A percentile compares a stretch with the other conserved stretches of the same genome.
Conservation (phyloP, 2,329 filamentous ascomycete genomes). For the Calonectria pteridis region DNA sequence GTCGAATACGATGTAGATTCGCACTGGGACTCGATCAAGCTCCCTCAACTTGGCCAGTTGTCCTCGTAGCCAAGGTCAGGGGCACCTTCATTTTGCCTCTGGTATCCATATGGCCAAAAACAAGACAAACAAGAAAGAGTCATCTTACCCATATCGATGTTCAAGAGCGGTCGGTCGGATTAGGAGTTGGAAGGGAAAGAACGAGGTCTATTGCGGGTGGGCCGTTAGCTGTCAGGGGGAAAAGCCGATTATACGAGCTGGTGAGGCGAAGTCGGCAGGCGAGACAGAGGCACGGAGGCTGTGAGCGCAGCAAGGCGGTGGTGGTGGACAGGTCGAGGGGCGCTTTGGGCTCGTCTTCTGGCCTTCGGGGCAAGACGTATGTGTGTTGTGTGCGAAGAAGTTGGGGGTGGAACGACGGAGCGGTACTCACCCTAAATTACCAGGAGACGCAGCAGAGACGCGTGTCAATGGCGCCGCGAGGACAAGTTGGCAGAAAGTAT, state of each 20-base stretch:
- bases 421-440: constrained; percentile 44
- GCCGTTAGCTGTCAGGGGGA: constrained; percentile 44
- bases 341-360: constrained; percentile 31
- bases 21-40: constrained; percentile 15
- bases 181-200: constrained; percentile 47
- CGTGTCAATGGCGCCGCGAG: constrained; percentile 50
- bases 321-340: constrained; percentile 20
- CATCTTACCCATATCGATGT: constrained; percentile 58
- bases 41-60: constrained; percentile 22
- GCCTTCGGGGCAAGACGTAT: constrained; percentile 15
- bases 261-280: constrained; percentile 22
- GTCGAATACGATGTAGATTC: constrained; percentile 30
- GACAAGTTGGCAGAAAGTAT: constrained; percentile 44
- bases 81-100: constrained; percentile 44
- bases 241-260: constrained; percentile 40
- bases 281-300: constrained; percentile 18
- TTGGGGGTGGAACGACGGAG: constrained; percentile 40
- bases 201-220: constrained; percentile 38
- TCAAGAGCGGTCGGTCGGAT: constrained; percentile 52
- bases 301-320: constrained; percentile 19
- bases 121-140: constrained; percentile 48
- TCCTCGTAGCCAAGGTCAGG: constrained; percentile 38
- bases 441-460: constrained; percentile 50
- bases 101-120: constrained; percentile 40
- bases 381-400: constrained; percentile 10